Percentiles rank a stretch among this genome's conserved stretches.
Evolutionary conservation across 257 asterid species (phyloP).

Genomic region (Agastache rugosa): DNA sequence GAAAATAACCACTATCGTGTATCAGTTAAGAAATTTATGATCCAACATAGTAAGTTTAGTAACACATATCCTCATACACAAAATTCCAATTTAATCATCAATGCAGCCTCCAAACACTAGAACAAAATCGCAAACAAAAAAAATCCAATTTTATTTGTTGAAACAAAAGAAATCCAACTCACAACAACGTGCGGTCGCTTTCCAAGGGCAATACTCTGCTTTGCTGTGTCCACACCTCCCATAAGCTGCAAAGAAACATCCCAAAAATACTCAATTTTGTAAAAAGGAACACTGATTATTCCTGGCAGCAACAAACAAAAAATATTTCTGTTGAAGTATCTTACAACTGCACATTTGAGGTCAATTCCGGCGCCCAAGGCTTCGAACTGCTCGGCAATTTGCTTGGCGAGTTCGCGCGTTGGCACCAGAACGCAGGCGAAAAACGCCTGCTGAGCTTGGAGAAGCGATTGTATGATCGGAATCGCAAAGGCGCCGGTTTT

Average conservation of each 20-base stretch:
- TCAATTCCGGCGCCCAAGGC: constrained; percentile 90
- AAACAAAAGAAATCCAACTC: constrained; percentile 39
- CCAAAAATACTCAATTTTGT: constrained; percentile 18
- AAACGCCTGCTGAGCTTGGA: constrained; percentile 74
- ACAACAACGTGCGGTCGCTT: constrained; percentile 88
- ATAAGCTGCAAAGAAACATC: constrained; percentile 64
- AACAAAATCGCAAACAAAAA: neutral
- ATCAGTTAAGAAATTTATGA: neutral
- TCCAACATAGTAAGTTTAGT: neutral
- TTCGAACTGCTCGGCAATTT: constrained; percentile 83
- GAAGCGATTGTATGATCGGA: constrained; percentile 77
- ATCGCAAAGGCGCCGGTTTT: constrained; percentile 93
- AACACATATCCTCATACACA: neutral
- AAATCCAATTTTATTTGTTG: too few species aligned
- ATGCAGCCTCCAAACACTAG: neutral
- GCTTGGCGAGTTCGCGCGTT: constrained; percentile 86
- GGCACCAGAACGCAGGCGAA: constrained; percentile 91
- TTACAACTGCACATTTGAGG: constrained; percentile 75
- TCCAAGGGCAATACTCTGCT: constrained; percentile 76
- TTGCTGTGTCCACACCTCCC: constrained; percentile 76
- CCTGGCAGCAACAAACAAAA: neutral
- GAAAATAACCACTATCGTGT: neutral
- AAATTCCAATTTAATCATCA: constrained; percentile 5
- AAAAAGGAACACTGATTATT: neutral
- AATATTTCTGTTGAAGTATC: neutral